These are phyloP conservation scores for Irpex sp. DNA, from an alignment of 1,284 basidiomycete genomes.

Conservation along the genomic window DNA sequence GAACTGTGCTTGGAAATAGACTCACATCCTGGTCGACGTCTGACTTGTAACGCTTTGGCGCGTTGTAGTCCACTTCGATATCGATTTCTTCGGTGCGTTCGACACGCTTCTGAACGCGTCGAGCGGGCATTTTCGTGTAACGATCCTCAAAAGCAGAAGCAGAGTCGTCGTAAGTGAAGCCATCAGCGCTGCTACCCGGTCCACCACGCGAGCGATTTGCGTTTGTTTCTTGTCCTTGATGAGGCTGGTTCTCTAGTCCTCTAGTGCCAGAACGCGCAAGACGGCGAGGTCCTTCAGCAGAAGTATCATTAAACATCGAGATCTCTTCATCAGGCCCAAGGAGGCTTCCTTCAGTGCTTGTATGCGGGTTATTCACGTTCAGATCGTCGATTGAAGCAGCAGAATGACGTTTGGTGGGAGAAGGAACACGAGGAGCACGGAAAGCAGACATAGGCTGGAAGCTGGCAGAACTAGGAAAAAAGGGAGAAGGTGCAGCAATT, in stretches of 20 bases:
- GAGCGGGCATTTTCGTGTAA: constrained; percentile 10
- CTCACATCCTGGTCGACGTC: constrained; percentile 16
- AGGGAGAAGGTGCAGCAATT: constrained; percentile 23
- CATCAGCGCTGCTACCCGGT: not conserved
- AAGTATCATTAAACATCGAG: not conserved
- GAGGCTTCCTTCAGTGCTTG: constrained; percentile 23
- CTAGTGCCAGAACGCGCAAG: not conserved
- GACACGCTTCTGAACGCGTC: constrained; percentile 27
- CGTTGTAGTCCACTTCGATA: constrained; percentile 24
- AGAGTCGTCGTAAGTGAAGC: not conserved
- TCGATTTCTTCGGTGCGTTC: constrained; percentile 26
- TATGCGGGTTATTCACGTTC: constrained; percentile 35
- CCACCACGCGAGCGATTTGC: not conserved
- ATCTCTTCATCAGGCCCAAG: constrained; percentile 6
- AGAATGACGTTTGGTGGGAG: constrained; percentile 20
- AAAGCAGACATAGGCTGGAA: constrained; percentile 25
- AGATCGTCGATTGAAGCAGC: constrained; percentile 25
- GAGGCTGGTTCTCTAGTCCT: not conserved
- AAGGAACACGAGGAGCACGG: constrained; percentile 20
- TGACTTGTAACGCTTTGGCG: constrained; percentile 30
- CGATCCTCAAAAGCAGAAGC: not conserved
- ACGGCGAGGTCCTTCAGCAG: constrained; percentile 4
- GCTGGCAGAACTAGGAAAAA: constrained; percentile 25
- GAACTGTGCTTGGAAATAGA: not conserved
- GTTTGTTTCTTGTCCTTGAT: not conserved